Evolutionary conservation across 345 rosid genomes (phyloP).

Genomic region (Dovyalis caffra): DNA sequence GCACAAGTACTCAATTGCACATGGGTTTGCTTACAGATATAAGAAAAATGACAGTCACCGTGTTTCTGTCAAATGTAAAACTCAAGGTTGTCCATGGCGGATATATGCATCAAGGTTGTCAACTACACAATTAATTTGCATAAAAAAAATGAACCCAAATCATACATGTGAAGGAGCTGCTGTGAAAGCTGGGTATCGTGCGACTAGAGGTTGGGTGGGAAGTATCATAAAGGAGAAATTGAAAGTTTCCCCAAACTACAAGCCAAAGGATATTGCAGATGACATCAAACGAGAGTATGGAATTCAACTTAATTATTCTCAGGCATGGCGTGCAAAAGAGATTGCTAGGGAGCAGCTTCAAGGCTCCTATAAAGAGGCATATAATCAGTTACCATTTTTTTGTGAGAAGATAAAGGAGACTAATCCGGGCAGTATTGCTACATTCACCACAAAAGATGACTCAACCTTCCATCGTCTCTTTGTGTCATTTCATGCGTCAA

Average conservation of each 20-base stretch:
- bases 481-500: conserved; percentile 78
- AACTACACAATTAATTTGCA: conserved; percentile 77
- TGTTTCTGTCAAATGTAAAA: conserved; percentile 83
- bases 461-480: conserved; percentile 83
- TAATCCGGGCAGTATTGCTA: conserved; percentile 82
- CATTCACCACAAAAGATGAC: conserved; percentile 83
- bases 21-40: conserved; percentile 81
- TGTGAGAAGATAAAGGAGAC: conserved; percentile 93
- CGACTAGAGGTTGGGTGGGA: conserved; percentile 93
- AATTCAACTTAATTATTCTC: conserved; percentile 84
- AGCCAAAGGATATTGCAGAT: conserved; percentile 87
- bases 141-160: conserved; percentile 76
- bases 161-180: conserved; percentile 88
- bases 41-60: too few species aligned
- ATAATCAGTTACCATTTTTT: conserved; percentile 68
- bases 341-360: conserved; percentile 94
- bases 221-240: conserved; percentile 87
- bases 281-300: conserved; percentile 89
- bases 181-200: conserved; percentile 76
- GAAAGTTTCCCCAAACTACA: conserved; percentile 77
- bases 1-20: conserved; percentile 86
- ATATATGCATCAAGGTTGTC: conserved; percentile 81
- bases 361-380: conserved; percentile 84
- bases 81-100: conserved; percentile 92
- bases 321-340: conserved; percentile 95